phyloP scores from a whole-genome alignment of 176 grass and related monocot species.

The Carex parvula region DNA sequence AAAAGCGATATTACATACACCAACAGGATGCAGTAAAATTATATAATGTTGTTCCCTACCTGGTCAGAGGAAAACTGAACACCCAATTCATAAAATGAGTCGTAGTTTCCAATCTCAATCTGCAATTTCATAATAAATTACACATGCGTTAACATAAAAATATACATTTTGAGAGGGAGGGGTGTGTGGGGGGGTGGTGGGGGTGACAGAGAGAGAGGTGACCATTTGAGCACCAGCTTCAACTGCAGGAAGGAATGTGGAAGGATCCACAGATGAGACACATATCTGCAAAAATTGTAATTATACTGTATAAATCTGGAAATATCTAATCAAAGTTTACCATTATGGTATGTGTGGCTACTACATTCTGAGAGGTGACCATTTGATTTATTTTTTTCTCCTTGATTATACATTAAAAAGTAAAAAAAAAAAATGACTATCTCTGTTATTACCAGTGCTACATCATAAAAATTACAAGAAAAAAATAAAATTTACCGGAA shows the following conservation, averaged over 20 bases:
- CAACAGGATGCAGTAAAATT: not conserved
- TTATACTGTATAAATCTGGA: not conserved
- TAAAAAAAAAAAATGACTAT: not conserved
- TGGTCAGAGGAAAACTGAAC: constrained; percentile 72
- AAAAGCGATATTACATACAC: not conserved
- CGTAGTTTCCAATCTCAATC: constrained; percentile 96
- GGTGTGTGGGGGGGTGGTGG: no score
- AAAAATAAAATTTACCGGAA: constrained; percentile 67
- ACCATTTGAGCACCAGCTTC: constrained; percentile 95
- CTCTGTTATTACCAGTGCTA: not conserved
- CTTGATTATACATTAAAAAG: not conserved
- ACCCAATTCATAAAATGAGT: constrained; percentile 78
- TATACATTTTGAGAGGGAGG: not conserved
- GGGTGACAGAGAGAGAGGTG: not conserved
- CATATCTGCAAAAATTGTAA: constrained; percentile 62
- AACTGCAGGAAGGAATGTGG: constrained; percentile 60
- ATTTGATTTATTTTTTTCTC: not conserved
- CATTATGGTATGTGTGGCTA: not conserved
- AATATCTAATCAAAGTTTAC: constrained; percentile 4
- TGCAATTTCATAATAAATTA: constrained; percentile 27
- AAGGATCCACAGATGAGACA: constrained; percentile 82
- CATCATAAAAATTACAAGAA: not conserved
- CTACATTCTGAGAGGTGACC: not conserved
- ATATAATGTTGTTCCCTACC: constrained; percentile 8
- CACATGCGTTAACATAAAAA: not conserved